phyloP scores from a whole-genome alignment of 2,329 filamentous ascomycete genomes.

The Xylariales sp. region DNA sequence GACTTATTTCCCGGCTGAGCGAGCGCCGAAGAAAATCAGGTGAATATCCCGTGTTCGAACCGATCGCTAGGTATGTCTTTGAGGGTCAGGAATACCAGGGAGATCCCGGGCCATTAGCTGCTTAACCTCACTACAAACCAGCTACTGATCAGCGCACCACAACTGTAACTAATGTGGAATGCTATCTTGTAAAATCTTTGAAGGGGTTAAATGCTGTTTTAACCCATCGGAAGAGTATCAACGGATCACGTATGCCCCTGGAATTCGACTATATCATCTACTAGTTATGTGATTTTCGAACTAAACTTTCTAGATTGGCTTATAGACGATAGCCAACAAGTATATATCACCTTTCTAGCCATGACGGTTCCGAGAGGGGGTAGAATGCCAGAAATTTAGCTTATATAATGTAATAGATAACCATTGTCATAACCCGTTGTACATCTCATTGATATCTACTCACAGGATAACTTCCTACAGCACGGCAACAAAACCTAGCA shows the following conservation, averaged over 20 bases:
- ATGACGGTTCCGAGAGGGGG: not conserved
- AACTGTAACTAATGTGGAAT: too few relatives aligned
- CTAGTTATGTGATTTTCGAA: too few relatives aligned
- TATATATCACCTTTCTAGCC: not conserved
- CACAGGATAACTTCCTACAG: constrained; percentile 18
- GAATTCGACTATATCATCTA: too few relatives aligned
- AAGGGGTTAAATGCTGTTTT: not conserved
- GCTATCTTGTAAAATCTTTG: not conserved
- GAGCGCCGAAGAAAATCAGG: not conserved
- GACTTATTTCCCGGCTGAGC: constrained; percentile 18
- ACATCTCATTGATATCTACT: not conserved
- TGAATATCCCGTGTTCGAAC: not conserved
- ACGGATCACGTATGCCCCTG: not conserved
- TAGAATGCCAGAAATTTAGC: not conserved
- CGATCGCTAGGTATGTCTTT: not conserved
- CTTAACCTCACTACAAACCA: constrained; percentile 7
- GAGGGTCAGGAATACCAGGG: not conserved
- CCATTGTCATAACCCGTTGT: constrained; percentile 1
- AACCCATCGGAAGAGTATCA: not conserved
- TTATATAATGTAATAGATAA: not conserved
- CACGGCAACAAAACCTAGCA: constrained; percentile 36
- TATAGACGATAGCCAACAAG: not conserved
- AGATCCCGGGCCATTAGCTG: not conserved
- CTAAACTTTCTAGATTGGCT: too few relatives aligned
- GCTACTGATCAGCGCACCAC: not conserved